Evolutionary conservation across 2,329 filamentous ascomycete species (phyloP).

Genomic region (Xylaria multiplex): DNA sequence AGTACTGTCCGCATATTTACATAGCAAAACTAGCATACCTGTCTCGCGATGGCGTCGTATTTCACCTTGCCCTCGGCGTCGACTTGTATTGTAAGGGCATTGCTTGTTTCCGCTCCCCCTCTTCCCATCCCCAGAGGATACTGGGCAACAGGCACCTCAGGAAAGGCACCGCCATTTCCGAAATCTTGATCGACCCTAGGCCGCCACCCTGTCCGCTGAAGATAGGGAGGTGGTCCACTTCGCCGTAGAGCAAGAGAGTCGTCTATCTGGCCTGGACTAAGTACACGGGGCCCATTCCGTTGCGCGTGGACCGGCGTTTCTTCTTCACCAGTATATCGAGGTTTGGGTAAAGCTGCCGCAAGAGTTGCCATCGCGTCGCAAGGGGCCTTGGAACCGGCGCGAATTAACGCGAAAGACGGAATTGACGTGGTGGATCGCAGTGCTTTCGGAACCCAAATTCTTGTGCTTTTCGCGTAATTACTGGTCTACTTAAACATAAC

Average conservation of each 20-base stretch:
- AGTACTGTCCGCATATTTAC: background rate
- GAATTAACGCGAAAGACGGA: background rate
- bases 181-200: constrained; percentile 90
- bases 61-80: constrained; percentile 93
- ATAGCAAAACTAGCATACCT: constrained; percentile 20
- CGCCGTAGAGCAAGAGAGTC: constrained; percentile 84
- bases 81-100: constrained; percentile 91
- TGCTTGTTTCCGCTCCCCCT: constrained; percentile 77
- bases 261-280: constrained; percentile 82
- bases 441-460: background rate
- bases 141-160: constrained; percentile 91
- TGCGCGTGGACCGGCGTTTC: constrained; percentile 76
- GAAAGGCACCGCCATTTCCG: constrained; percentile 95
- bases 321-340: constrained; percentile 90
- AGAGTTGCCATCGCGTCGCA: constrained; percentile 72
- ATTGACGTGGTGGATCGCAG: background rate
- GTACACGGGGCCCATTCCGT: constrained; percentile 82
- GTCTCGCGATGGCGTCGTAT: constrained; percentile 92
- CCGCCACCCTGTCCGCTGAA: constrained; percentile 88
- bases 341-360: constrained; percentile 83
- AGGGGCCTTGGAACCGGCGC: constrained; percentile 21
- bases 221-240: constrained; percentile 87
- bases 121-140: constrained; percentile 96
- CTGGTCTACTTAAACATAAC: background rate
- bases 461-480: background rate